A percentile compares a stretch with the other conserved stretches of the same genome.
Evolutionary conservation across 2,329 filamentous ascomycete genomes (phyloP).

Genomic region (Cladosporium sp.): DNA sequence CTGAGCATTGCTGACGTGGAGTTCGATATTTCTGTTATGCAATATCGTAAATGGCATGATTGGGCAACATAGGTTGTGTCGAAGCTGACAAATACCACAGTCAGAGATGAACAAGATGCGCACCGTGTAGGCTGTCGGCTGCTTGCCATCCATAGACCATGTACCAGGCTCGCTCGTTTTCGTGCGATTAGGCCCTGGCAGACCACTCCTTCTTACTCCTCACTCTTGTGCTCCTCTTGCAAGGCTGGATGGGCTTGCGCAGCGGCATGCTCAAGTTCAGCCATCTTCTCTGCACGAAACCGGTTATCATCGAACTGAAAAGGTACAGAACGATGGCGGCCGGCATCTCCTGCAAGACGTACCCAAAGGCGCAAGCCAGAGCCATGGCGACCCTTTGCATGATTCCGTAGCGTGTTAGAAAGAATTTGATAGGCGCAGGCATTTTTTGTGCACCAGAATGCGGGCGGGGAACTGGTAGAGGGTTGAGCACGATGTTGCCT

Average conservation of each 20-base stretch:
- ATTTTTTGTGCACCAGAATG: not conserved
- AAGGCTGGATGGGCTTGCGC: conserved; percentile 27
- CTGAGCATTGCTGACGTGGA: not conserved
- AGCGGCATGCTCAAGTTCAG: conserved; percentile 31
- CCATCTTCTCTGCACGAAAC: conserved; percentile 26
- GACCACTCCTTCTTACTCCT: conserved; percentile 25
- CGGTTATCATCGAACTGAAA: conserved; percentile 24
- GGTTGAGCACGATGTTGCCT: conserved; percentile 43
- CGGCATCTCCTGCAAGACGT: conserved; percentile 39
- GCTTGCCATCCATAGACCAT: not conserved
- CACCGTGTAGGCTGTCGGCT: not conserved
- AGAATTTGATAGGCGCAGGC: not conserved
- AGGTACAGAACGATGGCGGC: conserved; percentile 46
- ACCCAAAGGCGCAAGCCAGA: conserved; percentile 36
- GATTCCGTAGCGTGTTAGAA: conserved; percentile 19
- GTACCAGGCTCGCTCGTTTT: not conserved
- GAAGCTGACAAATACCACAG: not conserved
- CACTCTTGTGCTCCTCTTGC: conserved; percentile 29
- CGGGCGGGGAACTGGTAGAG: not conserved
- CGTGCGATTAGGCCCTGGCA: not conserved
- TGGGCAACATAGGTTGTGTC: not conserved
- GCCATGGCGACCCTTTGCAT: conserved; percentile 30
- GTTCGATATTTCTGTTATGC: not conserved
- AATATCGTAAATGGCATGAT: not conserved
- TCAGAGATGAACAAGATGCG: not conserved